These are phyloP conservation scores for Solanum piurae DNA, from an alignment of 257 asterid species.

Conservation along the genomic window DNA sequence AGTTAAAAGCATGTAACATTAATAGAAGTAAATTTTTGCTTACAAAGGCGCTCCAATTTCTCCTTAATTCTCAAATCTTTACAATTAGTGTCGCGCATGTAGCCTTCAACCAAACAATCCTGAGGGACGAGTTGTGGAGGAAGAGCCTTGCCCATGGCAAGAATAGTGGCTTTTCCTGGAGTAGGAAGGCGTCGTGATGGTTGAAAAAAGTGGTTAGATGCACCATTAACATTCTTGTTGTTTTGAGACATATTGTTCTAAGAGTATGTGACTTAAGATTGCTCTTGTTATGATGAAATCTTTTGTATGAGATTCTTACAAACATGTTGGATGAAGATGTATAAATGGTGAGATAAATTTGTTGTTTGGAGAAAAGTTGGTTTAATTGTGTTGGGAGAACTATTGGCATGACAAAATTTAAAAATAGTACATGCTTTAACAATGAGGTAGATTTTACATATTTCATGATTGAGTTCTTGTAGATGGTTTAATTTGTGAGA, in stretches of 20 bases:
- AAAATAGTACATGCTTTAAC: neutral
- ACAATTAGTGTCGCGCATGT: constrained; percentile 72
- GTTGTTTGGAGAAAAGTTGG: neutral
- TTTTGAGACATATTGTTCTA: constrained; percentile 27
- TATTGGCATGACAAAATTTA: neutral
- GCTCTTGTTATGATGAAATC: neutral
- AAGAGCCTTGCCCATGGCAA: constrained; percentile 80
- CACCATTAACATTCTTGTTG: constrained; percentile 15
- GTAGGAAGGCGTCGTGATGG: constrained; percentile 26
- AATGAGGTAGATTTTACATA: neutral
- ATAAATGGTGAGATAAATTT: neutral
- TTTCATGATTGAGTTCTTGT: neutral
- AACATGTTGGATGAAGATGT: neutral
- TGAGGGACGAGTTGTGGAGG: constrained; percentile 81
- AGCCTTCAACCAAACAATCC: constrained; percentile 80
- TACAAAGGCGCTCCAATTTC: constrained; percentile 74
- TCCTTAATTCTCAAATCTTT: constrained; percentile 57
- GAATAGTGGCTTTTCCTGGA: constrained; percentile 73
- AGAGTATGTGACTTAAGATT: neutral
- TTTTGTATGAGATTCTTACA: constrained; percentile 17
- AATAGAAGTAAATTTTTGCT: constrained; percentile 2
- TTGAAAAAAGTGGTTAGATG: neutral
- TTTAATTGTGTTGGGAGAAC: neutral
- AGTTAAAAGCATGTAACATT: neutral
- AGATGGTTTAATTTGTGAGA: neutral